Conservation (phyloP, 2,329 filamentous ascomycete genomes). For the Chaetomiaceae sp. region DNA sequence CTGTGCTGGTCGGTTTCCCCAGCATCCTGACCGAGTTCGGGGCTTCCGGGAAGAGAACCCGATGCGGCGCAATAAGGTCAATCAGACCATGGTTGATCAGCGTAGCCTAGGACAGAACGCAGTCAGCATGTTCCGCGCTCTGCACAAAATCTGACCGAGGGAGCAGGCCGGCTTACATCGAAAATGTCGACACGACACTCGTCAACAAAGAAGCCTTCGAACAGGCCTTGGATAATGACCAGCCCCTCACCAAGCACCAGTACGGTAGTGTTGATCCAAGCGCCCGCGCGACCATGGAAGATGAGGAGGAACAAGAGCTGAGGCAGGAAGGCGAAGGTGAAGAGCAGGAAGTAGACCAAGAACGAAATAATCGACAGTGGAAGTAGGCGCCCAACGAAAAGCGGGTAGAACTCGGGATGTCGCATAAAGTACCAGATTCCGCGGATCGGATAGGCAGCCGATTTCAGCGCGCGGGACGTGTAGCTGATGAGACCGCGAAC, state of each 20-base stretch:
- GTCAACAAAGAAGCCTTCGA: constrained; percentile 78
- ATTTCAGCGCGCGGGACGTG: neutral
- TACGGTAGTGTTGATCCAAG: constrained; percentile 86
- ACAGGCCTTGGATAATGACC: constrained; percentile 64
- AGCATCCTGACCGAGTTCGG: constrained; percentile 72
- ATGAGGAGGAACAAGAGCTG: constrained; percentile 85
- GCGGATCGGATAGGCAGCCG: constrained; percentile 48
- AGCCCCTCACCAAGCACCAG: constrained; percentile 79
- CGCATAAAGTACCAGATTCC: constrained; percentile 78
- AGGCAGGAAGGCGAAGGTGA: constrained; percentile 81
- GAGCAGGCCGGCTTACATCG: constrained; percentile 49
- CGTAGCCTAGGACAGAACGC: constrained; percentile 46
- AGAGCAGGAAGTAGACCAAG: constrained; percentile 79
- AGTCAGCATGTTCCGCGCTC: neutral
- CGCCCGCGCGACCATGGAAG: constrained; percentile 72
- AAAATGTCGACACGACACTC: constrained; percentile 77
- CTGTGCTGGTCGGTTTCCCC: constrained; percentile 71
- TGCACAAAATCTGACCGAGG: neutral
- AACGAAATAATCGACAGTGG: constrained; percentile 77
- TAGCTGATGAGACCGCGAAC: neutral
- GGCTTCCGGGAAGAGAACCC: constrained; percentile 62
- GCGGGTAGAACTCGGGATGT: constrained; percentile 75
- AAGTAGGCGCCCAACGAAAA: constrained; percentile 71
- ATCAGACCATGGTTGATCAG: constrained; percentile 69
- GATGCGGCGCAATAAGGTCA: constrained; percentile 61